Percentiles rank a stretch among this genome's conserved stretches.
These are phyloP conservation scores for Chytriomyces sp. DNA, from an alignment of 192 early-diverging fungal species.

Conservation along the genomic window DNA sequence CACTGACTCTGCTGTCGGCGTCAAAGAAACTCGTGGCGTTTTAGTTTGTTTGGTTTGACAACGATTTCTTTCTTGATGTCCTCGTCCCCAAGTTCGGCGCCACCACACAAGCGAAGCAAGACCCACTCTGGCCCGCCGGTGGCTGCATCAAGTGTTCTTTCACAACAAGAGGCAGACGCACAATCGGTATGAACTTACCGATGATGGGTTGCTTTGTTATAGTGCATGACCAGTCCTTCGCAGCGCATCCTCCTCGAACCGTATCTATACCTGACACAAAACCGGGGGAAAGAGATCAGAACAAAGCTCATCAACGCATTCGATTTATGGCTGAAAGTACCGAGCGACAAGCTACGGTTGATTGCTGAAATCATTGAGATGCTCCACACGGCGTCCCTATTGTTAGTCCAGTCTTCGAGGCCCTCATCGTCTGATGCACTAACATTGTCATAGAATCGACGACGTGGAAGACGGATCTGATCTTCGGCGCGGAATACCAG, in stretches of 20 bases:
- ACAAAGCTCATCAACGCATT: conserved; percentile 91
- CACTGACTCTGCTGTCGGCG: too few relatives aligned
- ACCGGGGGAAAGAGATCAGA: conserved; percentile 94
- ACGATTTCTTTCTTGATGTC: too few relatives aligned
- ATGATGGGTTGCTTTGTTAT: too few relatives aligned
- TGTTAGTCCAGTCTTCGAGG: conserved; percentile 54
- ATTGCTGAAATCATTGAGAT: conserved; percentile 88
- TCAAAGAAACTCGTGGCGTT: too few relatives aligned
- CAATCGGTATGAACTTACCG: too few relatives aligned
- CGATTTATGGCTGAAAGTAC: conserved; percentile 83
- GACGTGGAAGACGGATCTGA: conserved; percentile 95
- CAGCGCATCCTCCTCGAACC: conserved; percentile 82
- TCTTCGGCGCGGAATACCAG: conserved; percentile 81
- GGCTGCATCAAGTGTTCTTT: too few relatives aligned
- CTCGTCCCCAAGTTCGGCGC: too few relatives aligned
- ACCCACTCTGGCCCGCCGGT: too few relatives aligned
- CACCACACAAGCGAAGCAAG: too few relatives aligned
- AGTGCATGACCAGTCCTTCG: too few relatives aligned
- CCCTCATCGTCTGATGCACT: not conserved
- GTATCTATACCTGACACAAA: conserved; percentile 79
- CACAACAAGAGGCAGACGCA: too few relatives aligned
- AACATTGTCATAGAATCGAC: conserved; percentile 70
- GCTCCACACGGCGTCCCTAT: conserved; percentile 91
- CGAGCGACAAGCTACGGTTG: conserved; percentile 60
- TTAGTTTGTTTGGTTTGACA: too few relatives aligned